Percentiles rank a stretch among this genome's conserved stretches.
Evolutionary conservation across 257 asterid species (phyloP).

Genomic region (Ocimum tenuiflorum): DNA sequence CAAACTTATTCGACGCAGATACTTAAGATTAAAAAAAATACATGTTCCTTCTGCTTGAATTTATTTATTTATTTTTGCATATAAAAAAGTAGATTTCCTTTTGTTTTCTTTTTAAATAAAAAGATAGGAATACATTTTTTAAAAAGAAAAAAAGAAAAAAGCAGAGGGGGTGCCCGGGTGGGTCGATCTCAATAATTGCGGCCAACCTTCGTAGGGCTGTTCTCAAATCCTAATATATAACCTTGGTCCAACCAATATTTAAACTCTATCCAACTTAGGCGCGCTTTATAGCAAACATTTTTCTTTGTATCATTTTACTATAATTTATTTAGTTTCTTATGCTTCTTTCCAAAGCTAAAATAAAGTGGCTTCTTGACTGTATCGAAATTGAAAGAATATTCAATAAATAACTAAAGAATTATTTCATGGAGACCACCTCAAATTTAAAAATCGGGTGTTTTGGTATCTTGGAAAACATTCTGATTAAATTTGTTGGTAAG

Average conservation of each 20-base stretch:
- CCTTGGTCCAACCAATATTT: conserved; percentile 4
- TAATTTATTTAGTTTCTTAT: conserved; percentile 4
- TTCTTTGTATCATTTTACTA: conserved; percentile 4
- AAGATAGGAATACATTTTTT: too few relatives aligned
- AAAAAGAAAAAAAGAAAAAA: not conserved
- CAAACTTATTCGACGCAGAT: too few relatives aligned
- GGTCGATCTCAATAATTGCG: too few relatives aligned
- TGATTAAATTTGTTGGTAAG: too few relatives aligned
- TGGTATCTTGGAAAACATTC: conserved; percentile 5
- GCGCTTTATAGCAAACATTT: not conserved
- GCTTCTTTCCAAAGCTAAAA: conserved; percentile 25
- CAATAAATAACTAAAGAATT: conserved; percentile 6
- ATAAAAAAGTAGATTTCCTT: not conserved
- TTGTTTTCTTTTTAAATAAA: not conserved
- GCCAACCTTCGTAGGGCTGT: too few relatives aligned
- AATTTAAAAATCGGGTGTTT: not conserved
- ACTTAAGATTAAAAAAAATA: not conserved
- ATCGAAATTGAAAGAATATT: conserved; percentile 6
- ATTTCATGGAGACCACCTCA: conserved; percentile 8
- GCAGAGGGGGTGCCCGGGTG: too few relatives aligned
- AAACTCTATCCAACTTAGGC: conserved; percentile 13
- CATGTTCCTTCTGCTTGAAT: not conserved
- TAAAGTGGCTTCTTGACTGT: conserved; percentile 25
- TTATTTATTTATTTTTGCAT: not conserved
- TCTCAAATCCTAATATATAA: conserved; percentile 6